Percentiles rank a stretch among this genome's conserved stretches.
Conservation (phyloP, 2,329 filamentous ascomycete species). For the Exserohilum turcica region DNA sequence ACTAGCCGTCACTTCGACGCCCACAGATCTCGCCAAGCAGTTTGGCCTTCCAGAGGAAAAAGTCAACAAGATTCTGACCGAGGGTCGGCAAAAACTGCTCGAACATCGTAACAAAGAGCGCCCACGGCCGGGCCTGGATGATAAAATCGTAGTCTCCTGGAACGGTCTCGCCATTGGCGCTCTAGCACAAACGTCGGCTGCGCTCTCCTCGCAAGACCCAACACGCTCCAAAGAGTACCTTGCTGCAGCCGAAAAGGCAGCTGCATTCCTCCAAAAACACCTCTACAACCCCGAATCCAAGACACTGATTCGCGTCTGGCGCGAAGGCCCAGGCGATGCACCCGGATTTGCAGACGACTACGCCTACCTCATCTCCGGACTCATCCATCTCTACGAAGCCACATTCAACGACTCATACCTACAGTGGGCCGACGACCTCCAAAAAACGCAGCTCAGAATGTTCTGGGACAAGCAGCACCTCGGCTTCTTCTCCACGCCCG, state of each 20-base stretch:
- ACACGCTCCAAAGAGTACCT: conserved; percentile 66
- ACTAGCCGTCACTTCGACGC: conserved; percentile 70
- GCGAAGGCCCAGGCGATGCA: conserved; percentile 67
- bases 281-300: conserved; percentile 70
- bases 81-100: conserved; percentile 70
- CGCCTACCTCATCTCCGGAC: conserved; percentile 80
- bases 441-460: conserved; percentile 73
- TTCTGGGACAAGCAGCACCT: conserved; percentile 72
- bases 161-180: conserved; percentile 88
- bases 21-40: conserved; percentile 72
- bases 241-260: conserved; percentile 68
- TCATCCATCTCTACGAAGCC: conserved; percentile 82
- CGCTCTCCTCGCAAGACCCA: conserved; percentile 65
- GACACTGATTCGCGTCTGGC: conserved; percentile 75
- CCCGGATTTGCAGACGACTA: conserved; percentile 92
- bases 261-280: conserved; percentile 71
- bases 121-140: conserved; percentile 77
- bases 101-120: conserved; percentile 75
- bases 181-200: conserved; percentile 74
- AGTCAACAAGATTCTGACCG: conserved; percentile 68
- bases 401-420: conserved; percentile 78
- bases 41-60: conserved; percentile 74
- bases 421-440: conserved; percentile 79
- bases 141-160: conserved; percentile 85
- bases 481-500: conserved; percentile 75